Evolutionary conservation across 352 stramenopile genomes (phyloP), one percentile per base, ranked within the genome.

Genomic region (Aphanomyces invadans): DNA sequence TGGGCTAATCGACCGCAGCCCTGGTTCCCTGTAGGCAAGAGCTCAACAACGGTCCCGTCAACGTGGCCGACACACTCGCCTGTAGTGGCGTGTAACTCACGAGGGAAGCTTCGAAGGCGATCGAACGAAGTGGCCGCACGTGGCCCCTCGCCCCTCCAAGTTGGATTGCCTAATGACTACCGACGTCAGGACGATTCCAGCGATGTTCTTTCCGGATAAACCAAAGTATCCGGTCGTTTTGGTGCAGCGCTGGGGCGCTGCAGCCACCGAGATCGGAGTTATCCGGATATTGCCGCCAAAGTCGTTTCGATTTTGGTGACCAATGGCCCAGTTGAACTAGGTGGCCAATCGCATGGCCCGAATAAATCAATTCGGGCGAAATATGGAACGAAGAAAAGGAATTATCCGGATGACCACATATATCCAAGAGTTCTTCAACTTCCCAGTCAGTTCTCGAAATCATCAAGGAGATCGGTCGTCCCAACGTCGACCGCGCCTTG

Each of bases 401-500:
- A 57, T 57, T 57, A 57, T 57, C 49, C 49, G 49, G 49, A 57
- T 57, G 46, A 29, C 46, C 36, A 42, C n/a, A 31, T 54, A 54
- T 54, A 54, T 54, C 46, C 46, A 57, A 33, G 25, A 15, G 11
- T 33, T 57, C 49, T 57, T 57, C 49, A 57, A 57, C 49, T 57
- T 57, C 49, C 29, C 49, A 57, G 49, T 57, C 49, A 57, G 49
- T 57, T 57, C 49, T 57, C 49, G 49, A 57, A 57, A 57, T 57
- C 49, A 57, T 57, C 49, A 57, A 57, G 49, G 49, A 42, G 36
- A 57, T 57, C 49, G 29, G 15, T 57, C 49, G 44, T 9, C 44
- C 7, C 12, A n/a, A 17, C 17, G 44, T 52, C 44, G 25, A 23
- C 25, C 21, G 21, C 49, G 49, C 49, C 49, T 57, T 57, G 49